Conservation (phyloP, 176 grass and related monocot species). For the Pontederia paniculata region DNA sequence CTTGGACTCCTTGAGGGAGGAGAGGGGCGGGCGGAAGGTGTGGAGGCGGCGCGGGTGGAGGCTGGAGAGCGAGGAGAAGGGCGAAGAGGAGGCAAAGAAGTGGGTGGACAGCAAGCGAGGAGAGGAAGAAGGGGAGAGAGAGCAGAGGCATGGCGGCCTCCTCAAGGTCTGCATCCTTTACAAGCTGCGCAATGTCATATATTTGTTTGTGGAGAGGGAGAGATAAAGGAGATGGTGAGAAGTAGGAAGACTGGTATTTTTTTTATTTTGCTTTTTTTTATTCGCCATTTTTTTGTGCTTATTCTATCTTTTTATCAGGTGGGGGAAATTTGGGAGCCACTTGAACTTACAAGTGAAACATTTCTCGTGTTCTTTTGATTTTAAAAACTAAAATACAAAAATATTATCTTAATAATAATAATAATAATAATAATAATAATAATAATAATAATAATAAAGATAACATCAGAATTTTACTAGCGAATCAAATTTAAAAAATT, state of each 20-base stretch:
- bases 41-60: conserved; percentile 16
- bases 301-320: neutral
- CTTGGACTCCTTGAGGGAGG: conserved; percentile 59
- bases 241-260: neutral
- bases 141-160: conserved; percentile 47
- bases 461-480: no score
- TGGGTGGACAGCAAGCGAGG: conserved; percentile 22
- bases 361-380: no score
- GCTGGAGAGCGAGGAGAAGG: conserved; percentile 17
- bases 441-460: no score
- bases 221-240: neutral
- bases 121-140: conserved; percentile 22
- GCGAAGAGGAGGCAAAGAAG: conserved; percentile 31
- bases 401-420: no score
- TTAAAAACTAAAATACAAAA: no score
- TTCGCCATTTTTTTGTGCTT: neutral
- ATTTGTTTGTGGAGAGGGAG: neutral
- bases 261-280: neutral
- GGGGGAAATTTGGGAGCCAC: neutral
- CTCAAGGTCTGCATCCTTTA: conserved; percentile 26
- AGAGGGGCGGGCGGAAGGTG: conserved; percentile 39
- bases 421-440: no score
- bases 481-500: no score
- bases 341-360: no score
- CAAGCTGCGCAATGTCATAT: conserved; percentile 8